Evolutionary conservation across 805 yeast species (phyloP), one percentile per base, ranked within the genome.

Genomic region (Kluyveromyces dobzhanskii): DNA sequence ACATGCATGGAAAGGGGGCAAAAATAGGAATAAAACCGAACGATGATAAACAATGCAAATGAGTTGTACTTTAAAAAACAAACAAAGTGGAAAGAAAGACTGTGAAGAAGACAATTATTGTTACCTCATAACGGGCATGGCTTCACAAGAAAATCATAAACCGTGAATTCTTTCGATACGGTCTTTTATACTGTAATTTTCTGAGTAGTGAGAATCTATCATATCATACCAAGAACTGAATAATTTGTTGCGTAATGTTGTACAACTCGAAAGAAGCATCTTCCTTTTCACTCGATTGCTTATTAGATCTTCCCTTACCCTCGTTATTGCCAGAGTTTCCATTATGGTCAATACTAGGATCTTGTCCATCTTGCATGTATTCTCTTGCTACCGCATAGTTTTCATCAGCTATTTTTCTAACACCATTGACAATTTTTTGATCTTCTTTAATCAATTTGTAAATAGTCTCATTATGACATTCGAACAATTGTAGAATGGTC

Each of bases 401-500:
- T 21, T 55, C 51, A 33, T 60, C 61, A 11, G 69, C 64, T 53
- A 69, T 53, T 39, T 66, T 70, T 51, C 72, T 75, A 19, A 78
- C 76, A 6, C 77, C 76, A 25, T 67, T 62, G 35, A 77, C 67
- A 16, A 76, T 71, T 13, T 73, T 66, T 37, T 67, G 70, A 49
- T 76, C 75, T 33, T 66, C 73, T 51, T 75, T 76, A 30, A 78
- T 75, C 50, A 75, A 62, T 13, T 69, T 56, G n/a, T 61, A 47
- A 52, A 82, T 68, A 55, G 78, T 78, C 38, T 62, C 60, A 55
- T 87, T 84, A 51, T 82, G 85, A 44, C 94, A 79, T 62, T 92
- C 98, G 48, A 92, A 73, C 47, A 92, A 71, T 64, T 92, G 98
- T 50, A 90, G 70, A 49, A 88, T 81, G 32, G 96, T 90, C 98